Evolutionary conservation across 2,329 filamentous ascomycete species (phyloP).

Genomic region (Sporothrix brunneoviolacea): DNA sequence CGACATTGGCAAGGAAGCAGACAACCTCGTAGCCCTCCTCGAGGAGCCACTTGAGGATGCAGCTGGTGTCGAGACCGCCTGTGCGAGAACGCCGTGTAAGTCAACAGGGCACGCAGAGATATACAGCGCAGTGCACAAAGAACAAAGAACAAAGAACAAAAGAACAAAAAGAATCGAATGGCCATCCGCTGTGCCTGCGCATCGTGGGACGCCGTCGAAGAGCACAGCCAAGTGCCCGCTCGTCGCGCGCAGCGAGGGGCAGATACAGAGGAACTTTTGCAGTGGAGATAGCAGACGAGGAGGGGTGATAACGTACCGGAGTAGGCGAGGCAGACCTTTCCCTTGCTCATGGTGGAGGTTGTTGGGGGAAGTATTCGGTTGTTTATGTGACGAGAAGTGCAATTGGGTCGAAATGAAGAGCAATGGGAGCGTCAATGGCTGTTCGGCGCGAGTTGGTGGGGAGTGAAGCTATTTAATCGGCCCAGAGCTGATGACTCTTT

Average conservation of each 20-base stretch:
- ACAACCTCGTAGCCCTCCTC: slow-evolving; percentile 57
- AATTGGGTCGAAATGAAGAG: not conserved
- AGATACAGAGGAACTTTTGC: too few species aligned
- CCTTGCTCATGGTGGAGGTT: slow-evolving; percentile 25
- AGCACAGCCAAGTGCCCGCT: too few species aligned
- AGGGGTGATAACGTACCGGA: slow-evolving; percentile 20
- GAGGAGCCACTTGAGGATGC: slow-evolving; percentile 21
- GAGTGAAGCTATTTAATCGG: slow-evolving; percentile 7
- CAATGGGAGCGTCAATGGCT: not conserved
- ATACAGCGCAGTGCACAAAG: too few species aligned
- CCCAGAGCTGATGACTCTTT: slow-evolving; percentile 6
- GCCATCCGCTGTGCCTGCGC: too few species aligned
- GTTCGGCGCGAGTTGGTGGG: not conserved
- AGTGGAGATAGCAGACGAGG: too few species aligned
- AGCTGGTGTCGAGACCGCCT: slow-evolving; percentile 21
- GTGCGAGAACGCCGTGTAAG: slow-evolving; percentile 12
- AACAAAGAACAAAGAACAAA: too few species aligned
- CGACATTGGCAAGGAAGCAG: slow-evolving; percentile 61
- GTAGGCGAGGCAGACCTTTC: slow-evolving; percentile 27
- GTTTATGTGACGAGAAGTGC: not conserved
- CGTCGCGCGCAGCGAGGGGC: too few species aligned
- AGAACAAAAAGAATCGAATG: too few species aligned
- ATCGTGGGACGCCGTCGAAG: too few species aligned
- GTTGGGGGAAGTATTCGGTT: not conserved
- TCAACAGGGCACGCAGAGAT: too few species aligned